Evolutionary conservation across 306 rosid genomes (phyloP), one percentile per base, ranked within the genome.

Genomic region (Corylus americana): DNA sequence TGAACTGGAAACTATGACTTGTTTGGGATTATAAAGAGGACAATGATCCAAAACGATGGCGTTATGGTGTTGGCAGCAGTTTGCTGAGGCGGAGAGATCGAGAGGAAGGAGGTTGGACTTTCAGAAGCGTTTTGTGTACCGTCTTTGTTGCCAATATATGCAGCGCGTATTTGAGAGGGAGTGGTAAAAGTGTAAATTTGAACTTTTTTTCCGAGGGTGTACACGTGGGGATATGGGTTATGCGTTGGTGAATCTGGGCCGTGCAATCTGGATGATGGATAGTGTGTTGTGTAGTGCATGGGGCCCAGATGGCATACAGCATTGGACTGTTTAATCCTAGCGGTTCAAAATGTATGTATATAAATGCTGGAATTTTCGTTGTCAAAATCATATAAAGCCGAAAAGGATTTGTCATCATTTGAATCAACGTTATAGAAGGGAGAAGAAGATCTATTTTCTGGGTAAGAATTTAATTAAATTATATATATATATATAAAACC

Each of bases 41-140:
- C 4, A 1, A 53, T 3, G 27, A 54, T 27, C 70, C 31, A 82
- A 25, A 82, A 79, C 61, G 73, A 62, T 25, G 64, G 49, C 74
- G 63, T 54, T 69, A 37, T n/a, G 66, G 14, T 4, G 14, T 61
- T 82, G 4, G 76, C 10, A 1, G 54, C 11, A 7, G 11, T 17
- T 64, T 11, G 57, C 2, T 18, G 48, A 53, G 62, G 80, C 85
- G 90, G 87, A 73, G 61, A 71, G 77, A 68, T 57, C 86, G 81
- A 86, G 85, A 54, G 20, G 61, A 70, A 69, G 31, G 73, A 66
- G 54, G 42, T 82, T 83, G 85, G 63, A 83, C 79, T 83, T 76
- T 87, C 92, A 74, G 66, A 59, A 59, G 14, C 35, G 25, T 1
- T 37, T 18, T 39, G 27, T 3, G 71, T 16, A 12, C 47, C 12